Base-by-base conservation (phyloP, 805 yeast genomes). In the Saccharomyces paradoxus region DNA sequence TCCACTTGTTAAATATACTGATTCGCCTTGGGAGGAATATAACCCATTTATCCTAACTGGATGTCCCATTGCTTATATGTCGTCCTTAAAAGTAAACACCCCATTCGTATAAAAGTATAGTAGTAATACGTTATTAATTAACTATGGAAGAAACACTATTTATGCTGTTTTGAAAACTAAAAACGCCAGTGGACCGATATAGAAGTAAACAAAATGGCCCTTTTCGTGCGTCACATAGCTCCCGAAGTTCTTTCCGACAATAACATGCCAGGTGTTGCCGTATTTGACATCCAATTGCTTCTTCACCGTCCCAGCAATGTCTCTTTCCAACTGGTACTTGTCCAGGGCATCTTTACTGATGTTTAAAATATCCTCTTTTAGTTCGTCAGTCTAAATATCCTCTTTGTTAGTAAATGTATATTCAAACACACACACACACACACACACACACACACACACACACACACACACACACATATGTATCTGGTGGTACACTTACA, bases 121-220 rank as follows among this genome's bases (percentile, higher is more conserved):
- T n/a, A 87, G 94, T n/a, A 87, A 86, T 63, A 90, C 96, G 0
- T 84, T 85, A 1, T 82, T 89, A 86, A 79, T 89, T 37, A 9
- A 37, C 24, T 37, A 37, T 37, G 8, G 13, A 76, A 53, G 74
- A 52, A 52, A 62, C 72, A 51, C 60, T 73, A 12, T 29, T 62
- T 70, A 83, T 41, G 84, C 81, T 50, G 89, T 85, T 70, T 83
- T 86, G 71, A 87, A 87, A 8, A 84, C 74, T 57, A 87, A 72
- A 60, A 84, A 78, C 3, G 94, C 94, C 53, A 79, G 71, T 46
- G 81, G 81, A 37, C 83, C 91, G 59, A 85, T 75, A 71, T 86
- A 87, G 63, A 82, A 85, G 64, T 87, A 87, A 12, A 82, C 74
- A 63, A 87, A 87, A 62, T 75, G 77, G 1, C 90, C 91, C 60